Conservation (phyloP, 179 eudicot genomes). For the Actinidia chinensis region DNA sequence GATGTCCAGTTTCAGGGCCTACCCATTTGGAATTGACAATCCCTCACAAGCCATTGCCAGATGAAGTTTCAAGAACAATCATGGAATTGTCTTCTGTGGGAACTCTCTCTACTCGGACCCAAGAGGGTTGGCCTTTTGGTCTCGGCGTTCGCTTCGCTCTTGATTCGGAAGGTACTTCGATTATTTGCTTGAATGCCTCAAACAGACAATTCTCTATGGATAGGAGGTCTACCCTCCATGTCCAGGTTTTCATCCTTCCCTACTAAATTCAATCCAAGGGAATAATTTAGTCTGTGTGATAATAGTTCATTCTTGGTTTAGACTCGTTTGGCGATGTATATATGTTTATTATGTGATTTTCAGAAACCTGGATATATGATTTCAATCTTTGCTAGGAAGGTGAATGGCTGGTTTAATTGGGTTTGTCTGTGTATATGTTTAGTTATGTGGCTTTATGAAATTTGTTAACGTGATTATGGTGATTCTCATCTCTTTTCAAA, state of each 20-base stretch:
- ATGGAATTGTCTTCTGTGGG: conserved; percentile 74
- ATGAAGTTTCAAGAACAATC: conserved; percentile 88
- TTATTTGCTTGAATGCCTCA: conserved; percentile 45
- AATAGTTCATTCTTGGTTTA: background rate
- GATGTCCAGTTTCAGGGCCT: conserved; percentile 45
- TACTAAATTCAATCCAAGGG: background rate
- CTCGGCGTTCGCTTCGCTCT: conserved; percentile 78
- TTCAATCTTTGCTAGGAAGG: too few relatives aligned
- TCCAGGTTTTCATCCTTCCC: conserved; percentile 48
- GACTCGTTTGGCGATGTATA: too few relatives aligned
- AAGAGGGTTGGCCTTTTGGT: conserved; percentile 75
- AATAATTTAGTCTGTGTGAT: background rate
- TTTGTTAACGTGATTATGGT: background rate
- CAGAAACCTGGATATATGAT: too few relatives aligned
- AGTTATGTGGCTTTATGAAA: background rate
- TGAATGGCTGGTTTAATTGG: background rate
- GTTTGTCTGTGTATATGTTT: background rate
- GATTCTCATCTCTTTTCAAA: conserved; percentile 9
- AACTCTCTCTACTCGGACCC: conserved; percentile 60
- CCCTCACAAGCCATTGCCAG: conserved; percentile 58
- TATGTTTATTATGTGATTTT: too few relatives aligned
- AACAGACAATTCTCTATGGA: conserved; percentile 32
- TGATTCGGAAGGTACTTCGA: conserved; percentile 60
- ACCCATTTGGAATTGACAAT: conserved; percentile 21
- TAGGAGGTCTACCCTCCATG: conserved; percentile 65